phyloP scores from a whole-genome alignment of 805 yeast species.

The Yarrowia sp. region DNA sequence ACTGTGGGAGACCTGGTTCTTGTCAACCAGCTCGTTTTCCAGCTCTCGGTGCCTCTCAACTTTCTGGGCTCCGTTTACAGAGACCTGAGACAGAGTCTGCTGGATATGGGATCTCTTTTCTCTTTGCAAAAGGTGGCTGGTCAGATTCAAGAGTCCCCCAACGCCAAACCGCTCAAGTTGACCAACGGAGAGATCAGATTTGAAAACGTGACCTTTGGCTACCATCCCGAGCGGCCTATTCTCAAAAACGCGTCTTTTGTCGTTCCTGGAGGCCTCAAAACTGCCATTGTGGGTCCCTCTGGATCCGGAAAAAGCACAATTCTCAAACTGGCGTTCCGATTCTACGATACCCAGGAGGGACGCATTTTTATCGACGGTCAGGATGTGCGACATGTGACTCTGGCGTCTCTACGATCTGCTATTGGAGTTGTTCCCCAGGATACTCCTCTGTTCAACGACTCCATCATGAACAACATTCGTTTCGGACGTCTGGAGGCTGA shows the following conservation, averaged over 20 bases:
- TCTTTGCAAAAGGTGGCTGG: slow-evolving; percentile 74
- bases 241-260: slow-evolving; percentile 74
- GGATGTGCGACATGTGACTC: slow-evolving; percentile 68
- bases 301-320: slow-evolving; percentile 96
- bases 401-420: slow-evolving; percentile 67
- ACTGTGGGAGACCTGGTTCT: slow-evolving; percentile 94
- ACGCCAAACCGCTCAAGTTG: slow-evolving; percentile 60
- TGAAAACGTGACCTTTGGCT: slow-evolving; percentile 90
- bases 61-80: slow-evolving; percentile 94
- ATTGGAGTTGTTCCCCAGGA: slow-evolving; percentile 98
- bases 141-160: slow-evolving; percentile 56
- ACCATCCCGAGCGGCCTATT: slow-evolving; percentile 84
- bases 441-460: slow-evolving; percentile 90
- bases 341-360: slow-evolving; percentile 79
- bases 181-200: slow-evolving; percentile 75
- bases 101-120: slow-evolving; percentile 95
- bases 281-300: slow-evolving; percentile 94
- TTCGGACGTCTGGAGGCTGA: slow-evolving; percentile 76
- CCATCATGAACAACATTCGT: slow-evolving; percentile 80
- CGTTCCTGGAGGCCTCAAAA: slow-evolving; percentile 86
- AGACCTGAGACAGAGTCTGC: slow-evolving; percentile 84
- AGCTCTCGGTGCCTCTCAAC: slow-evolving; percentile 88
- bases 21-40: slow-evolving; percentile 94
- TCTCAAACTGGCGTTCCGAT: slow-evolving; percentile 76
- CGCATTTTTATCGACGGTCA: slow-evolving; percentile 83